Base-by-base conservation (phyloP, 495 filamentous ascomycete genomes). In the Aspergillus olivimuriae region DNA sequence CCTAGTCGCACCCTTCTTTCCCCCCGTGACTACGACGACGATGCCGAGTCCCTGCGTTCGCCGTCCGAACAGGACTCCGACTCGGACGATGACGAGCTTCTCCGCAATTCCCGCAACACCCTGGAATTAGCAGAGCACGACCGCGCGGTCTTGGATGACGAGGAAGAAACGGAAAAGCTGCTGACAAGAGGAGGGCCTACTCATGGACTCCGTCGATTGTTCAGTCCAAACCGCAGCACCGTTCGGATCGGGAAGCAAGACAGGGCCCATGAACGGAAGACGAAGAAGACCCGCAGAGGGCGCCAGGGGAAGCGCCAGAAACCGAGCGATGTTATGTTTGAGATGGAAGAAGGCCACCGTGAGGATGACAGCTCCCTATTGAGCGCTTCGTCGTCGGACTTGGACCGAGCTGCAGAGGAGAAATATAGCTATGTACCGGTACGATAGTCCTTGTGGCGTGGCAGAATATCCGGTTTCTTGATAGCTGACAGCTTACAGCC, bases 81-180 rank as follows among this genome's bases (percentile, higher is more conserved):
- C 55, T 84, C 78, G 56, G 83, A 87, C 47, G 82, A 87, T 55
- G 85, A 89, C 57, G 75, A 82, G 46, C 68, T 84, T 42, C 67
- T 82, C 19, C 66, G 73, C 41, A 73, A 73, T 9, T 76, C 77
- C 22, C 74, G 84, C 11, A 85, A 78, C 37, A 87, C 84, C 48
- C 63, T 75, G 34, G 88, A 94, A 57, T 68, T 88, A 19, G 69
- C 77, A 10, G 72, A 78, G 18, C 77, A 84, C 59, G 89, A 94
- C 55, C 74, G 78, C 35, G 73, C 81, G n/a, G 82, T 95, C 0
- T 60, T 95, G 46, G 75, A 84, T 33, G 87, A 92, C 48, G 90
- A 97, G 66, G 89, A 95, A 44, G 89, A 96, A 56, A 69, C 84
- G 35, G 90, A 94, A 54, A 78, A 83, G 47, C 61, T 95, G 33